phyloP scores from a whole-genome alignment of 441 rosid species.

The Erysimum cheiri region DNA sequence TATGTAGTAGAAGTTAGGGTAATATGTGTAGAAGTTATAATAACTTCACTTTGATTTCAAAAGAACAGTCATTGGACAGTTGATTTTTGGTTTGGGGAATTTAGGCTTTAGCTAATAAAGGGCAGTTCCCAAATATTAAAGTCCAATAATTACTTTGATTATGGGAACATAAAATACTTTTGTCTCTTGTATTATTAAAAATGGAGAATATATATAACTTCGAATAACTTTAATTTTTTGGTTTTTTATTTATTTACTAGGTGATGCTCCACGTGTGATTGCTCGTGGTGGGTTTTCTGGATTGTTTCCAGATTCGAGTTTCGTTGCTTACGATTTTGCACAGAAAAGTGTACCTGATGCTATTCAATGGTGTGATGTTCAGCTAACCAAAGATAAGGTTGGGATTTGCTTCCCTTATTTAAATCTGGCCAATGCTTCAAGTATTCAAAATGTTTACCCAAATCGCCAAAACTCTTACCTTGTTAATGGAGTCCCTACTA shows the following conservation, averaged over 20 bases:
- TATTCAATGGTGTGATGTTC: constrained; percentile 34
- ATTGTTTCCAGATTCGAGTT: constrained; percentile 66
- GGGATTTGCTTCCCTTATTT: constrained; percentile 67
- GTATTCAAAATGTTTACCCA: background rate
- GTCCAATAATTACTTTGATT: too few species aligned
- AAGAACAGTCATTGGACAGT: too few species aligned
- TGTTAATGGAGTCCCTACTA: constrained; percentile 54
- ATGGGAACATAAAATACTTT: background rate
- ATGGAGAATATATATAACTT: too few species aligned
- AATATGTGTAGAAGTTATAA: too few species aligned
- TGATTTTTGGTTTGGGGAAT: too few species aligned
- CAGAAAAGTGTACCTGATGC: constrained; percentile 30
- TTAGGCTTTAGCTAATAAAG: too few species aligned
- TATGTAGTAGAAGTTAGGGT: too few species aligned
- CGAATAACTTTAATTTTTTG: background rate
- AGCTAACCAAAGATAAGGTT: constrained; percentile 9
- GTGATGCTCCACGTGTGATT: constrained; percentile 58
- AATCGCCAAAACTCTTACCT: constrained; percentile 37
- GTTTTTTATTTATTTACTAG: constrained; percentile 44
- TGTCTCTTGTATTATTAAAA: background rate
- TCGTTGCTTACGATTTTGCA: constrained; percentile 49
- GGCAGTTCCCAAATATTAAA: too few species aligned
- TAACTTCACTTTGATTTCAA: too few species aligned
- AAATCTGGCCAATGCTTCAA: constrained; percentile 54
- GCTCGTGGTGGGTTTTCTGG: constrained; percentile 91